A percentile compares a stretch with the other conserved stretches of the same genome.
Evolutionary conservation across 129 eudicot genomes (phyloP).

Genomic region (Pulicaria dysenterica): DNA sequence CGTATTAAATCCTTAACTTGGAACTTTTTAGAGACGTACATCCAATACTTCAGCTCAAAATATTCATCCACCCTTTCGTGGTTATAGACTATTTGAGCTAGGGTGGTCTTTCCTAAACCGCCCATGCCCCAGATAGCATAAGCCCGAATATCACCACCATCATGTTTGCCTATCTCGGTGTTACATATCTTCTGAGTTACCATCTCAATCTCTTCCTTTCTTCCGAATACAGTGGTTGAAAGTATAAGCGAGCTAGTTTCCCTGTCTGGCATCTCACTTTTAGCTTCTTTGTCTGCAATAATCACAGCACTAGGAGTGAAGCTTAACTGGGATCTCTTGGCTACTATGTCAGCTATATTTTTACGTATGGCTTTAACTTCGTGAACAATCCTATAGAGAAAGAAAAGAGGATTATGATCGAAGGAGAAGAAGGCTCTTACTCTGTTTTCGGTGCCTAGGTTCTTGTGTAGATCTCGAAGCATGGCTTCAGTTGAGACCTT

Average conservation of each 20-base stretch:
- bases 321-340: neutral
- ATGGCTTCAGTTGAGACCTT: neutral
- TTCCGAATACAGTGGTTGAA: too few species aligned
- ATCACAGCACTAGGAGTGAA: neutral
- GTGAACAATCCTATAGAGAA: neutral
- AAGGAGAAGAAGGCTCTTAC: constrained; percentile 13
- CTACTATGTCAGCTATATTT: neutral
- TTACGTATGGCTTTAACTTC: neutral
- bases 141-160: neutral
- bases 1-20: neutral
- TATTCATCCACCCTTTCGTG: neutral
- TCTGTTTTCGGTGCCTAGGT: neutral
- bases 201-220: too few species aligned
- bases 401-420: constrained; percentile 1
- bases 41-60: neutral
- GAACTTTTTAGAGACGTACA: constrained; percentile 3
- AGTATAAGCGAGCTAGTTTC: too few species aligned
- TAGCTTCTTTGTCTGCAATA: neutral
- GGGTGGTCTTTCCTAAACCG: constrained; percentile 14
- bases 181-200: too few species aligned
- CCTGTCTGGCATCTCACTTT: neutral
- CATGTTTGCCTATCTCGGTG: neutral
- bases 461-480: neutral
- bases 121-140: constrained; percentile 12
- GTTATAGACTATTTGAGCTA: constrained; percentile 22